These are phyloP conservation scores for Parsonsia alboflavescens DNA, from an alignment of 257 asterid species.

Conservation along the genomic window DNA sequence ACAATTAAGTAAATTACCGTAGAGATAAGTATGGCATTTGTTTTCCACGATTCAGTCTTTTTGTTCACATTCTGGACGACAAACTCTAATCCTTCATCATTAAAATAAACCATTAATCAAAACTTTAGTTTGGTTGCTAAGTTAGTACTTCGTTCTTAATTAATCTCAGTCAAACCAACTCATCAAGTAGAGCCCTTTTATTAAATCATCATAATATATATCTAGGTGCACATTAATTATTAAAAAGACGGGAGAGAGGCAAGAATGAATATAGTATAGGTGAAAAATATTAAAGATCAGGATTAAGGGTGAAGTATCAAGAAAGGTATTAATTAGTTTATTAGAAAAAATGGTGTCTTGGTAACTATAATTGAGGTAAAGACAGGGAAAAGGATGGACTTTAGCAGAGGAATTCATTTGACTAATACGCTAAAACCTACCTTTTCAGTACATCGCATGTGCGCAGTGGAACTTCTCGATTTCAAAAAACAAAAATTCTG, in stretches of 20 bases:
- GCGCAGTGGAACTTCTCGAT: not conserved
- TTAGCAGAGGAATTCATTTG: constrained; percentile 8
- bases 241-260: too few species aligned
- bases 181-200: not conserved
- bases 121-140: constrained; percentile 6
- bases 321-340: not conserved
- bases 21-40: constrained; percentile 13
- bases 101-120: not conserved
- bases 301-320: constrained; percentile 9
- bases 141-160: constrained; percentile 5
- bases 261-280: not conserved
- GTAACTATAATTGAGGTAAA: constrained; percentile 13
- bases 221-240: too few species aligned
- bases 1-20: not conserved
- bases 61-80: constrained; percentile 17
- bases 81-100: constrained; percentile 18
- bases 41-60: constrained; percentile 14
- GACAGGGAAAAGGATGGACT: not conserved
- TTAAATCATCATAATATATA: not conserved
- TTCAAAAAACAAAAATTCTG: not conserved
- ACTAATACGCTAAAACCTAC: constrained; percentile 9
- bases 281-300: too few species aligned
- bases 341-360: not conserved
- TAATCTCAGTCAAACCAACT: constrained; percentile 14
- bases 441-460: constrained; percentile 12